Evolutionary conservation across 768 basidiomycete species (phyloP), one percentile per base, ranked within the genome.

Genomic region (Pisolithus tinctorius): DNA sequence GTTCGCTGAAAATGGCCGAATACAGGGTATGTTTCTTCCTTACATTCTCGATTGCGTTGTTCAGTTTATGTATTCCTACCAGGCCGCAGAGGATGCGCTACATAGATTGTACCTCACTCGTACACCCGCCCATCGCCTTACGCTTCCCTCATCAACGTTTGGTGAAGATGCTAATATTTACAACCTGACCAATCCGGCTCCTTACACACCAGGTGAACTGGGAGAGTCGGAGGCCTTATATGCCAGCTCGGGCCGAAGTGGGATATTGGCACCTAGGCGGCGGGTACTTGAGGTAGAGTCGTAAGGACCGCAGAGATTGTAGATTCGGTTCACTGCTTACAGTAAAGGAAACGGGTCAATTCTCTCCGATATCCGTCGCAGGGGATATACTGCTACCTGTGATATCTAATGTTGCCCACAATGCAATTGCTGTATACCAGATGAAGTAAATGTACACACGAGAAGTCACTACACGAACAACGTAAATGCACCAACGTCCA

Each of bases 51-150:
- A 3, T 34, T 34, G 14, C 5, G 34, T 14, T 4, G 4, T 13
- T 14, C 5, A 34, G 34, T 34, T 34, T 13, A 14, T 14, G 11
- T 13, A 14, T 16, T 30, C 4, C 31, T 25, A n/a, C 23, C 58
- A 87, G 84, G 88, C 89, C 16, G 85, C 86, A n/a, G 89, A 93
- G 67, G 88, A 91, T 57, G 79, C 88, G 1, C 72, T 93, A n/a
- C 79, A 83, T 52, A 77, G 88, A 45, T 76, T 91, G 14, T 34
- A 34, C 34, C 34, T 34, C 34, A 34, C 34, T 34, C 34, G 34
- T 34, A 34, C 34, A 34, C 34, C 34, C 13, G 1, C 34, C 34
- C 11, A 34, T 20, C 65, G 75, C 29, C 55, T 87, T 43, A 76
- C 79, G 48, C 71, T 88, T 34, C 87, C 87, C 2, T 80, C 85